Base-by-base conservation (phyloP, 305 asterid genomes). In the Fraxinus xanthoxyloides region DNA sequence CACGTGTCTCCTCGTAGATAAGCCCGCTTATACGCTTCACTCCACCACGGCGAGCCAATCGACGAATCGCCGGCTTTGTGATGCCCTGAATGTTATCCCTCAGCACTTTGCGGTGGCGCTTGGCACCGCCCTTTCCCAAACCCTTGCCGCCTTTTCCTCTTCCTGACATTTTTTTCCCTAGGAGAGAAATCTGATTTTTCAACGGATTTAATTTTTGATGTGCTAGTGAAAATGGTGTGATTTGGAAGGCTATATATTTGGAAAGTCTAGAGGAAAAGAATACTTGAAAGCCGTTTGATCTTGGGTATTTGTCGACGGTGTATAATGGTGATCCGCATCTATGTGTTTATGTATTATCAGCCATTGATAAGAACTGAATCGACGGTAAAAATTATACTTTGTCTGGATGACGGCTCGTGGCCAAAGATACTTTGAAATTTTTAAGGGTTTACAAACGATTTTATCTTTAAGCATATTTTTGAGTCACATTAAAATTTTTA, bases 141-240 rank as follows among this genome's bases (percentile, higher is more conserved):
- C 89, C 89, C 82, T 86, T 86, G 31, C 89, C 86, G 59, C 88
- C 88, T 70, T 85, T 87, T 10, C 90, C 90, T 80, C 90, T 80
- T 5, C 90, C 90, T 0, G 88, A 84, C 88, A 87, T 87, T 56
- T 32, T 34, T 40, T 2, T 0, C 4, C 48, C 0, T 9, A 0
- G 10, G 3, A n/a, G 6, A 7, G 59, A 32, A 5, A 0, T 0
- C 17, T 43, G 38, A 51, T 23, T n/a, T 78, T 73, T n/a, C 76
- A 59, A 15, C 5, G 54, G n/a, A 21, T n/a, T 0, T 0, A 9
- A 31, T 21, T 40, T 36, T 10, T 24, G 78, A 2, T 21, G 8
- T 54, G 70, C 10, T n/a, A 63, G 21, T 24, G 72, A 24, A 63
- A 24, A 24, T 9, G 72, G 0, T 8, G 19, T 9, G 72, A 24